A percentile compares a stretch with the other conserved stretches of the same genome.
These are phyloP conservation scores for Azolla pinnata DNA, from an alignment of 75 land plant species.

Conservation along the genomic window DNA sequence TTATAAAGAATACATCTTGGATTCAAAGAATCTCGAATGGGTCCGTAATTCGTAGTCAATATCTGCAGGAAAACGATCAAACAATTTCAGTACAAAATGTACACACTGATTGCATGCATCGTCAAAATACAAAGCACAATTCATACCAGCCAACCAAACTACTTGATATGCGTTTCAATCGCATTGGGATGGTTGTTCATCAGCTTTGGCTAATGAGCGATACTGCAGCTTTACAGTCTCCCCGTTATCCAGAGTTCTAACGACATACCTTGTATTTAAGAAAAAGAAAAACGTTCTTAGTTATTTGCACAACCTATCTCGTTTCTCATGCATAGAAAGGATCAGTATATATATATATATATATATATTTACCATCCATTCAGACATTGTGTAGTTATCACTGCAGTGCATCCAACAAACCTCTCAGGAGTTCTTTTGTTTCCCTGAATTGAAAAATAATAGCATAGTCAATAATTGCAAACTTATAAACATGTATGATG, in stretches of 20 bases:
- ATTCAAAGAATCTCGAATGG: too few relatives aligned
- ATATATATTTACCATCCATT: slow-evolving; percentile 69
- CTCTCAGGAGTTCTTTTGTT: slow-evolving; percentile 89
- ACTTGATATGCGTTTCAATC: too few relatives aligned
- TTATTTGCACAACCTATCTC: background rate
- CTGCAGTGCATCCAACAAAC: slow-evolving; percentile 81
- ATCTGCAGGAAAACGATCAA: too few relatives aligned
- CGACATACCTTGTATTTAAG: slow-evolving; percentile 61
- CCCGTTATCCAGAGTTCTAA: slow-evolving; percentile 87
- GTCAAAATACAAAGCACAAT: too few relatives aligned
- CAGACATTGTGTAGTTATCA: slow-evolving; percentile 80
- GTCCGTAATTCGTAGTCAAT: too few relatives aligned
- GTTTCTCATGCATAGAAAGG: background rate
- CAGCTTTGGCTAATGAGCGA: slow-evolving; percentile 65
- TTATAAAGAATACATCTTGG: too few relatives aligned
- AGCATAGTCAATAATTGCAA: background rate
- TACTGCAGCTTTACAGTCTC: slow-evolving; percentile 92
- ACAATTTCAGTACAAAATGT: too few relatives aligned
- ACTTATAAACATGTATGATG: too few relatives aligned
- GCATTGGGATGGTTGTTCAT: too few relatives aligned
- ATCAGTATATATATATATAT: background rate
- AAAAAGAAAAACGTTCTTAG: background rate
- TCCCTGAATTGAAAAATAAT: slow-evolving; percentile 38
- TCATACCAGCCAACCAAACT: too few relatives aligned
- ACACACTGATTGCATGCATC: too few relatives aligned